phyloP scores from a whole-genome alignment of 345 rosid species.

The Sisymbrium altissimum region DNA sequence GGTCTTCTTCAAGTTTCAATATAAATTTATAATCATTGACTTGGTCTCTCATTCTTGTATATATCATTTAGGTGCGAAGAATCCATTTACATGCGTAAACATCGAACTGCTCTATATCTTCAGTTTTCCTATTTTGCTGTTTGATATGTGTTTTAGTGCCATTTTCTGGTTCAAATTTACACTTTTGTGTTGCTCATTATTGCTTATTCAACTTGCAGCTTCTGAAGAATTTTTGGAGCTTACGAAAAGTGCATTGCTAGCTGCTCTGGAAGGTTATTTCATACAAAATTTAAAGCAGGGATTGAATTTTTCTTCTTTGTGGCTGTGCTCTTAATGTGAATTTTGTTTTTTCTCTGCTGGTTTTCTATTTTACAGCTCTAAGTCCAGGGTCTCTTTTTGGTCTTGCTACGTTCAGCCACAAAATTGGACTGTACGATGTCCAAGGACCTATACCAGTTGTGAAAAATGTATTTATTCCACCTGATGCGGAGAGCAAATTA shows the following conservation, averaged over 20 bases:
- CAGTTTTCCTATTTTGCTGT: not conserved
- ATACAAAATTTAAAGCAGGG: conserved; percentile 9
- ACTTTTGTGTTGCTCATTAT: not conserved
- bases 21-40: not conserved
- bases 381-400: conserved; percentile 89
- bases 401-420: conserved; percentile 90
- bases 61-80: not conserved
- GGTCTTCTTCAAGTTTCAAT: too few relatives aligned
- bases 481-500: conserved; percentile 62
- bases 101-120: not conserved
- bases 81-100: not conserved
- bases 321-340: conserved; percentile 8
- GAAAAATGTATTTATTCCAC: conserved; percentile 80
- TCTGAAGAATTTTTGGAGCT: conserved; percentile 98
- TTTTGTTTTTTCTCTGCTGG: not conserved
- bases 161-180: not conserved
- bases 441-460: conserved; percentile 92
- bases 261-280: conserved; percentile 81
- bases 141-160: not conserved
- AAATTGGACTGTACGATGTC: conserved; percentile 89
- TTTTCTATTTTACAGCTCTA: conserved; percentile 54
- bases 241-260: conserved; percentile 85
- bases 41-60: not conserved
- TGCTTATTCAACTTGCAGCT: conserved; percentile 45
- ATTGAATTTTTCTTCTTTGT: not conserved